A percentile compares a stretch with the other conserved stretches of the same genome.
phyloP scores from a whole-genome alignment of 768 basidiomycete species.

The Chalciporus chontae region DNA sequence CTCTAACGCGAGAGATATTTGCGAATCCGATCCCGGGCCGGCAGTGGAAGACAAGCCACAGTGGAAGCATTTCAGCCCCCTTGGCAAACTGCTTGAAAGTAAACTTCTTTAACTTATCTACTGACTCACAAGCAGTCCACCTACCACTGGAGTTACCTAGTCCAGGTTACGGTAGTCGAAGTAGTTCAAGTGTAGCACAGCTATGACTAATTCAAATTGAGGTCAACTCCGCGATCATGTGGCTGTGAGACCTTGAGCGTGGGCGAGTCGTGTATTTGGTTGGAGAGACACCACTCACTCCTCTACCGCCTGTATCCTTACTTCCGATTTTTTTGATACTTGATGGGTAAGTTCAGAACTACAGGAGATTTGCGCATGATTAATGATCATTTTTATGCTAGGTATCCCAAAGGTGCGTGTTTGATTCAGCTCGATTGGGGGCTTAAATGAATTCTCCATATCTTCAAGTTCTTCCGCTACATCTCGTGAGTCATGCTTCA shows the following conservation, averaged over 20 bases:
- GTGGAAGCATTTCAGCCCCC: not conserved
- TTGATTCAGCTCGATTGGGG: not conserved
- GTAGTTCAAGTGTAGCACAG: not conserved
- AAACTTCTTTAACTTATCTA: not conserved
- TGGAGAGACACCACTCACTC: not conserved
- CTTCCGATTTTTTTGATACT: conserved; percentile 5
- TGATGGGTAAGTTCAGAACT: conserved; percentile 21
- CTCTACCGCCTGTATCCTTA: conserved; percentile 5
- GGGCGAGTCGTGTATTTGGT: not conserved
- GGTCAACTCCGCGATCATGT: conserved; percentile 4
- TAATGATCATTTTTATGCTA: conserved; percentile 20
- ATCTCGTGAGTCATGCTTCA: conserved; percentile 63
- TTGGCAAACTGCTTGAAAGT: not conserved
- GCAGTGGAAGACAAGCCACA: no score
- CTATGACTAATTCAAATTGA: not conserved
- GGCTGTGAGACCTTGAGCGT: conserved; percentile 9
- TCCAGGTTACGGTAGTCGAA: not conserved
- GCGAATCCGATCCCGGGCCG: not conserved
- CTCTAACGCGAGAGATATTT: not conserved
- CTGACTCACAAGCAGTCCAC: not conserved
- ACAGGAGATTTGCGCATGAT: accelerated
- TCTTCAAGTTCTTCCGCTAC: conserved; percentile 86
- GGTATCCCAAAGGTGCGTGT: conserved; percentile 64
- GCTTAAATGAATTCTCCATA: conserved; percentile 6
- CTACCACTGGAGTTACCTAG: not conserved